A percentile compares a stretch with the other conserved stretches of the same genome.
These are phyloP conservation scores for Podila epicladia DNA, from an alignment of 192 early-diverging fungal genomes.

Conservation along the genomic window DNA sequence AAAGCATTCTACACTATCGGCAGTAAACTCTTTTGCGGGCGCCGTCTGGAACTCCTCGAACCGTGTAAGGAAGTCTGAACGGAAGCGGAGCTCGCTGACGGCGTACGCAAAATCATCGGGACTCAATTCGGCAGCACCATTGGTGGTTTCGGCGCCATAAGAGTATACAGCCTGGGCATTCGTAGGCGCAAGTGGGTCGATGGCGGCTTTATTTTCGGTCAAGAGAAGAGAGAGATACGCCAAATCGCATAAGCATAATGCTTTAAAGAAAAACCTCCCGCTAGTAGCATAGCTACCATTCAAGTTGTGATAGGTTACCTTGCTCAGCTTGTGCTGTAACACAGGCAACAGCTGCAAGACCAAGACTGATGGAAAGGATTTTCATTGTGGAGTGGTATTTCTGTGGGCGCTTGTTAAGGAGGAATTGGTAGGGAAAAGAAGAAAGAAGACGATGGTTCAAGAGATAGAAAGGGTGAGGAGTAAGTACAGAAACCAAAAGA, in stretches of 20 bases:
- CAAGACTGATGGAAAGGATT: conserved; percentile 5
- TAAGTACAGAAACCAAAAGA: not conserved
- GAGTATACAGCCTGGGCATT: conserved; percentile 1
- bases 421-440: not conserved
- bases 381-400: conserved; percentile 3
- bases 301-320: not conserved
- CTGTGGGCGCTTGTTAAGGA: not conserved
- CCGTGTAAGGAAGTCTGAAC: not conserved
- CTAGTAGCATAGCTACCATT: not conserved
- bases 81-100: not conserved
- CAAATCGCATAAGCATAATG: no score
- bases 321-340: conserved; percentile 6
- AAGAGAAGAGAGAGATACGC: no score
- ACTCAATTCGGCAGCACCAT: not conserved
- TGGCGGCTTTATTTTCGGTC: not conserved
- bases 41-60: not conserved
- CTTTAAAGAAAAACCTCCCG: no score
- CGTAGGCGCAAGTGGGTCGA: not conserved
- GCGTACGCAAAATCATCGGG: conserved; percentile 8
- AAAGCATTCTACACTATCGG: not conserved
- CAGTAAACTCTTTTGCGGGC: not conserved
- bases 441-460: not conserved
- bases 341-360: conserved; percentile 2
- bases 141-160: not conserved
- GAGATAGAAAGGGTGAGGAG: not conserved